Percentiles rank a stretch among this genome's conserved stretches.
Evolutionary conservation across 78 protist species (phyloP).

Genomic region (Dictyostelium firmibasis): DNA sequence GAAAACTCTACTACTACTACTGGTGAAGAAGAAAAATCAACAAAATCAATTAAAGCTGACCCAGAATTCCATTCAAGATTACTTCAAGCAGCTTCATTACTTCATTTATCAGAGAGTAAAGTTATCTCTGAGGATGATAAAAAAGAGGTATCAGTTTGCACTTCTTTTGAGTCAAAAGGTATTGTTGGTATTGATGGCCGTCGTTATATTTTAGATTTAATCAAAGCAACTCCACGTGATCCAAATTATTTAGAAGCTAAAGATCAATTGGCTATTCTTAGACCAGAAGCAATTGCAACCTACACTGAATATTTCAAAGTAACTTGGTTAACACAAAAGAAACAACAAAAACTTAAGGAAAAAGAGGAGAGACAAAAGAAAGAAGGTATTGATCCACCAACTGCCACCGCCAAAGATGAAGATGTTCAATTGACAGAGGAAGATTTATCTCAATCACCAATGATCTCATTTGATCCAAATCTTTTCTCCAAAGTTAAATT

Average conservation of each 20-base stretch:
- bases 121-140: not conserved
- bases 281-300: constrained; percentile 80
- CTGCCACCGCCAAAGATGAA: not conserved
- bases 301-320: constrained; percentile 39
- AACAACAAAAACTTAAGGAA: not conserved
- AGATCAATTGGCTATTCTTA: constrained; percentile 28
- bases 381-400: not conserved
- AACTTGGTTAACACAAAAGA: constrained; percentile 2
- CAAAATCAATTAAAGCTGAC: constrained; percentile 21
- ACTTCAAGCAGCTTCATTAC: not conserved
- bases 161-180: constrained; percentile 62
- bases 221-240: constrained; percentile 83
- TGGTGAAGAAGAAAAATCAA: not conserved
- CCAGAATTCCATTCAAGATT: constrained; percentile 45
- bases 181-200: constrained; percentile 84
- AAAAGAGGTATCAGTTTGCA: constrained; percentile 19
- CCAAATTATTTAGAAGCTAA: constrained; percentile 70
- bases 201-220: constrained; percentile 75
- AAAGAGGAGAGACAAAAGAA: not conserved
- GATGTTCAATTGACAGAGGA: not conserved
- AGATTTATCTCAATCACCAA: not conserved
- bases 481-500: constrained; percentile 4
- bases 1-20: not conserved
- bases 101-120: constrained; percentile 49
- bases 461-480: constrained; percentile 68